Conservation (phyloP, 129 eudicot genomes). For the Scalesia atractyloides region DNA sequence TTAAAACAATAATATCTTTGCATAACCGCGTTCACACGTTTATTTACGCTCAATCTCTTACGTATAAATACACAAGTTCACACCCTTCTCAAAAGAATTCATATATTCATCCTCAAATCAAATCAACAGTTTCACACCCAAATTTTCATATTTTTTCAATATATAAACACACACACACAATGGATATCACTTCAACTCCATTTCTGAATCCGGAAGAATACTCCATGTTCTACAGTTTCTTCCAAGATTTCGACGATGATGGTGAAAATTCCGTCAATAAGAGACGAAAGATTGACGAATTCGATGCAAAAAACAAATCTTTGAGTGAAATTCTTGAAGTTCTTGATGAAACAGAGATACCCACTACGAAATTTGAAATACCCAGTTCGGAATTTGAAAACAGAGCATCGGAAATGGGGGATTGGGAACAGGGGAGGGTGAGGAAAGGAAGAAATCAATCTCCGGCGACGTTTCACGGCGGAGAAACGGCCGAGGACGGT, state of each 20-base stretch:
- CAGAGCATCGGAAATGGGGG: conserved; percentile 16
- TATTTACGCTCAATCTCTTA: conserved; percentile 2
- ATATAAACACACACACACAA: conserved; percentile 12
- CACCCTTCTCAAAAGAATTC: not conserved
- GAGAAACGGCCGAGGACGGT: conserved; percentile 1
- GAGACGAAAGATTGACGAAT: conserved; percentile 24
- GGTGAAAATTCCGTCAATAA: not conserved
- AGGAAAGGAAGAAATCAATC: conserved; percentile 18
- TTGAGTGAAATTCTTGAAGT: not conserved
- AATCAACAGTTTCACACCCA: conserved; percentile 7
- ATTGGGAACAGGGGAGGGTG: conserved; percentile 22
- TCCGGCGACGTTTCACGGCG: conserved; percentile 18
- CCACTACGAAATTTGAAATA: not conserved
- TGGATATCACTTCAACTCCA: conserved; percentile 55
- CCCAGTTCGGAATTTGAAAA: not conserved
- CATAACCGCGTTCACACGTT: conserved; percentile 35
- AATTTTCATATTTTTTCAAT: not conserved
- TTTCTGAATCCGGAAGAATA: conserved; percentile 51
- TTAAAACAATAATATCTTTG: not conserved
- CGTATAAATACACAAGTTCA: conserved; percentile 14
- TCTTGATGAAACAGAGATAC: conserved; percentile 9
- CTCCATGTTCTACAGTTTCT: conserved; percentile 34
- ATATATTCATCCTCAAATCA: not conserved
- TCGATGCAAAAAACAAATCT: conserved; percentile 3
- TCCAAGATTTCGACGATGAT: conserved; percentile 50